phyloP scores from a whole-genome alignment of 768 basidiomycete species.

The Lentinula lateritia region DNA sequence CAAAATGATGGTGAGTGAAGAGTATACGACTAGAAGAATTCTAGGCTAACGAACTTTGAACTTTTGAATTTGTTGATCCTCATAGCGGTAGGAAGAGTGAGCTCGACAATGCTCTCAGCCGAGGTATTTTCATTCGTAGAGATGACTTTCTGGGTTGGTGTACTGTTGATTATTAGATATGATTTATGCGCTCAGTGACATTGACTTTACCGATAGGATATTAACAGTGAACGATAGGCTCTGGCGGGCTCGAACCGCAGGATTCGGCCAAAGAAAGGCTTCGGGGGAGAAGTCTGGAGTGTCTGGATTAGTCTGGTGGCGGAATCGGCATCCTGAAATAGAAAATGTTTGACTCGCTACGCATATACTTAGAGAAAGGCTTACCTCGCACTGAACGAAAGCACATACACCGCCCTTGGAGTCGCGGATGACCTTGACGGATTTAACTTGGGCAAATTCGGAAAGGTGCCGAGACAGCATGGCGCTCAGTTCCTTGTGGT shows the following conservation, averaged over 20 bases:
- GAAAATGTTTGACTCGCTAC: not conserved
- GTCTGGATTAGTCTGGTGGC: constrained; percentile 57
- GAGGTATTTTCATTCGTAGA: constrained; percentile 11
- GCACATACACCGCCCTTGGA: constrained; percentile 76
- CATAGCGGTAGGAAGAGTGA: constrained; percentile 56
- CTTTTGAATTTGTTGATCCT: constrained; percentile 48
- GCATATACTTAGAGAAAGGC: not conserved
- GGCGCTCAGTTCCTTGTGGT: constrained; percentile 54
- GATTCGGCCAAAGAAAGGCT: constrained; percentile 64
- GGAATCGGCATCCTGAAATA: constrained; percentile 46
- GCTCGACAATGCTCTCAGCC: constrained; percentile 25
- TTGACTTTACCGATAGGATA: constrained; percentile 62
- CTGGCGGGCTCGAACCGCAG: constrained; percentile 77
- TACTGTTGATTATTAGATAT: constrained; percentile 17
- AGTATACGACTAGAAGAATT: not conserved
- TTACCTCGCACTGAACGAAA: constrained; percentile 77
- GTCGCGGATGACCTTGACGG: constrained; percentile 69
- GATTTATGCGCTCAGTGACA: not conserved
- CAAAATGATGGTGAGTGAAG: not conserved
- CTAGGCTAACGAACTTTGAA: constrained; percentile 37
- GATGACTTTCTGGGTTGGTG: constrained; percentile 30
- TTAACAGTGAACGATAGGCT: constrained; percentile 65
- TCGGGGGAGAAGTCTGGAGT: constrained; percentile 48
- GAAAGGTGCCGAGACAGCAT: constrained; percentile 65
- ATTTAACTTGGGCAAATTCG: constrained; percentile 57